Percentiles rank a stretch among this genome's conserved stretches.
These are phyloP conservation scores for Dendrothele bispora DNA, from an alignment of 768 basidiomycete species.

Conservation along the genomic window DNA sequence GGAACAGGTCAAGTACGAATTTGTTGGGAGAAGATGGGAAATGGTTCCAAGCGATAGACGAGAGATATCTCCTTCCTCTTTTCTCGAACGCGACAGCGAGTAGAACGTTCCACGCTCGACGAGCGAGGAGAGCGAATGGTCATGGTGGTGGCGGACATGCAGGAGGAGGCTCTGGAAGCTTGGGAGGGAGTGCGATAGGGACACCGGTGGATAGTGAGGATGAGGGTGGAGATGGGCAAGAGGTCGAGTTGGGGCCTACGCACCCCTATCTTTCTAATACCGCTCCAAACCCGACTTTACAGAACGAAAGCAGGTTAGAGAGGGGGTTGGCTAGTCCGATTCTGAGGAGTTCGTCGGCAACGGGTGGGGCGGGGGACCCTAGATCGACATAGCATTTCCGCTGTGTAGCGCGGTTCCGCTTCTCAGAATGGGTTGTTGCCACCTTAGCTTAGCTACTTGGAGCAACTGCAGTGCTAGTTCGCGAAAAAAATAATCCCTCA, in stretches of 20 bases:
- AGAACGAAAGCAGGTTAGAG: constrained; percentile 53
- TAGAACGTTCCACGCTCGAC: constrained; percentile 79
- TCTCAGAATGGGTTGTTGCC: too few species aligned
- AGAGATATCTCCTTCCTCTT: constrained; percentile 88
- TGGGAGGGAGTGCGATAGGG: constrained; percentile 20
- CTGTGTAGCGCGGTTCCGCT: too few species aligned
- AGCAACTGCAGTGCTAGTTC: too few species aligned
- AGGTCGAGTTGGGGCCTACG: constrained; percentile 45
- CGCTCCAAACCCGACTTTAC: constrained; percentile 11
- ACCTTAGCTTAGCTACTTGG: too few species aligned
- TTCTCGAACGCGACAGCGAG: constrained; percentile 93
- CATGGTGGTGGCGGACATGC: too few species aligned
- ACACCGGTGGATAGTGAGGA: constrained; percentile 43
- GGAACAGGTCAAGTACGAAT: constrained; percentile 12
- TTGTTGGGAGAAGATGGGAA: constrained; percentile 72
- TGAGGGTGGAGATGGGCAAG: constrained; percentile 35
- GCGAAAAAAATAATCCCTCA: too few species aligned
- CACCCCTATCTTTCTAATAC: too few species aligned
- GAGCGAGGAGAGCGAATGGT: constrained; percentile 51
- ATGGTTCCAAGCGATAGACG: constrained; percentile 96
- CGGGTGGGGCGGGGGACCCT: too few species aligned
- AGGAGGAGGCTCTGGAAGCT: constrained; percentile 23
- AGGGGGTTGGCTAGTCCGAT: constrained; percentile 67
- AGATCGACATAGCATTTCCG: too few species aligned
- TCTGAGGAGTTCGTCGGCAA: constrained; percentile 43